Conservation (phyloP, 1,139 yeast species). For the Blastobotrys buckinghamii region DNA sequence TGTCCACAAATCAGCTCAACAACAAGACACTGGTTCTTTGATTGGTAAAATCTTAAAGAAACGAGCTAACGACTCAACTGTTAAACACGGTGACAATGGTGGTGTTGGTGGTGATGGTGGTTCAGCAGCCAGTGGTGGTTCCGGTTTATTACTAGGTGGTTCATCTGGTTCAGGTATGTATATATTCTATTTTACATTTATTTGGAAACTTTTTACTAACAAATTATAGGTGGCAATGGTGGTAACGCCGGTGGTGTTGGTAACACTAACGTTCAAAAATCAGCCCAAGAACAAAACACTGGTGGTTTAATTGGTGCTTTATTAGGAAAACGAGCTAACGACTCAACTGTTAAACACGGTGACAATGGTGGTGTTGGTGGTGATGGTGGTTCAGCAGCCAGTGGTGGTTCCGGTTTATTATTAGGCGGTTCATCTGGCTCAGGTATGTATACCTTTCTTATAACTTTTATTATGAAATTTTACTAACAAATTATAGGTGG, state of each 20-base stretch:
- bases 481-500: too few relatives aligned
- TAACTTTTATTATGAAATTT: too few relatives aligned
- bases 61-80: neutral
- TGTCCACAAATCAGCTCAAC: neutral
- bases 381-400: neutral
- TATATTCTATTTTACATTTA: too few relatives aligned
- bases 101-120: conserved; percentile 5
- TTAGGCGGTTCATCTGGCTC: neutral
- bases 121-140: neutral
- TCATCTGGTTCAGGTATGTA: conserved; percentile 1
- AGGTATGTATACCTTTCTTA: too few relatives aligned
- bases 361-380: conserved; percentile 7
- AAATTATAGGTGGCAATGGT: too few relatives aligned
- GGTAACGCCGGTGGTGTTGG: conserved; percentile 5
- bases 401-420: neutral
- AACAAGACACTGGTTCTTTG: neutral
- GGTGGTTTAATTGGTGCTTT: neutral
- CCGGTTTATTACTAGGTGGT: neutral
- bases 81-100: conserved; percentile 5
- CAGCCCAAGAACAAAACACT: neutral
- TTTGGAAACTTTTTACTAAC: too few relatives aligned
- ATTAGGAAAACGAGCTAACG: neutral
- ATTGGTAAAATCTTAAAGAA: neutral
- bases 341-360: neutral
- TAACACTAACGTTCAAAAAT: neutral